Evolutionary conservation across 2,329 filamentous ascomycete species (phyloP).

Genomic region (Apiospora saccharicola): DNA sequence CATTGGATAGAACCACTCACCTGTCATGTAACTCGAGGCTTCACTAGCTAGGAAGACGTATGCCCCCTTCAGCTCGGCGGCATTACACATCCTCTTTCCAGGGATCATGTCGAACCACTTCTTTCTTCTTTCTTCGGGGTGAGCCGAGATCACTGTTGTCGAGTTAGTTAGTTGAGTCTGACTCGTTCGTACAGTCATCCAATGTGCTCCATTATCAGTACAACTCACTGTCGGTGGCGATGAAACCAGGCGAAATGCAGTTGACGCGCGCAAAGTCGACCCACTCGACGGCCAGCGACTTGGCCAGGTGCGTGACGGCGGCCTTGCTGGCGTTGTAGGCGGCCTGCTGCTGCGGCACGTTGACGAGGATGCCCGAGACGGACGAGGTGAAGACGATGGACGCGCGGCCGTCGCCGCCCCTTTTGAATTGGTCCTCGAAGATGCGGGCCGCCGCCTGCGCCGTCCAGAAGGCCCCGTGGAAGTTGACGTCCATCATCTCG

Average conservation of each 20-base stretch:
- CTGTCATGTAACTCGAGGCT: slow-evolving; percentile 51
- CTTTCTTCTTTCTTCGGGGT: slow-evolving; percentile 40
- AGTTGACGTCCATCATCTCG: slow-evolving; percentile 49
- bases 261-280: slow-evolving; percentile 50
- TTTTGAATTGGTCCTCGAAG: slow-evolving; percentile 43
- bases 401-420: slow-evolving; percentile 37
- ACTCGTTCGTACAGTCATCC: too few relatives aligned
- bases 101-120: slow-evolving; percentile 43
- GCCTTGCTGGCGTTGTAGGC: slow-evolving; percentile 54
- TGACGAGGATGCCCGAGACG: slow-evolving; percentile 49
- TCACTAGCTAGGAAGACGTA: slow-evolving; percentile 49
- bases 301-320: slow-evolving; percentile 49
- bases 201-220: background rate
- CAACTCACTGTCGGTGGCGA: slow-evolving; percentile 40
- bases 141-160: slow-evolving; percentile 40
- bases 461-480: slow-evolving; percentile 52
- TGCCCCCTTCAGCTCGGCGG: slow-evolving; percentile 45
- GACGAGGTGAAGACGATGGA: slow-evolving; percentile 51
- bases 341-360: slow-evolving; percentile 50
- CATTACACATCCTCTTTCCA: slow-evolving; percentile 39
- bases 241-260: slow-evolving; percentile 47
- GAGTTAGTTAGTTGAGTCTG: slow-evolving; percentile 22
- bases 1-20: slow-evolving; percentile 30
- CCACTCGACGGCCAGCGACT: slow-evolving; percentile 53
- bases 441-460: slow-evolving; percentile 50